Evolutionary conservation across 129 eudicot species (phyloP), one percentile per base, ranked within the genome.

Genomic region (Centaurea solstitialis): DNA sequence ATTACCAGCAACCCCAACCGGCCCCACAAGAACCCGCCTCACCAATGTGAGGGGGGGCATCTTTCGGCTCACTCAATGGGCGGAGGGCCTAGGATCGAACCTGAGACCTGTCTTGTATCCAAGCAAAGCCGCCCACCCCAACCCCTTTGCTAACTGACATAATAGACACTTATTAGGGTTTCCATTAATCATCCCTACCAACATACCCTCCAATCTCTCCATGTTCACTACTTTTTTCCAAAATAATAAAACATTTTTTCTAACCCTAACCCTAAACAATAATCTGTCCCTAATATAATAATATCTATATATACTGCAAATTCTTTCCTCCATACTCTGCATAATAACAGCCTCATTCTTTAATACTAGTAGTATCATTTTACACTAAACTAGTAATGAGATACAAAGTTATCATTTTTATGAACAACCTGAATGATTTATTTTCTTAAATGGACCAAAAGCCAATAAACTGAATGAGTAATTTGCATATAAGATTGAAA

Each of bases 231-330:
- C 1, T 43, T 10, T 43, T 11, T 11, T 17, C 65, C 64, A 57
- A 57, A 17, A 1, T 57, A 5, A n/a, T 57, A 57, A 57, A 57
- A n/a, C 3, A 43, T 74, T 37, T 74, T 74, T 43, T 6, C 21
- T 67, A 78, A 82, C 77, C 85, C 82, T 69, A 70, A 53, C 76
- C 53, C 80, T 75, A 68, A 9, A 68, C 62, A 0, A 22, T 8
- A 38, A 20, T 61, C 40, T 4, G 0, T 12, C 17, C 50, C 30
- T 1, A 0, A 57, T 57, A 57, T 57, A n/a, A n/a, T n/a, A n/a
- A n/a, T n/a, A n/a, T n/a, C n/a, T n/a, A 22, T 5, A 57, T n/a
- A 22, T 57, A 57, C 65, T 57, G 65, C 20, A 50, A 50, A 50
- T 3, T 41, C 6, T 41, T 3, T 47, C 62, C 62, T 50, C 62